Evolutionary conservation across 23 red algal species (phyloP).

Genomic region (Gracilariopsis chorda): DNA sequence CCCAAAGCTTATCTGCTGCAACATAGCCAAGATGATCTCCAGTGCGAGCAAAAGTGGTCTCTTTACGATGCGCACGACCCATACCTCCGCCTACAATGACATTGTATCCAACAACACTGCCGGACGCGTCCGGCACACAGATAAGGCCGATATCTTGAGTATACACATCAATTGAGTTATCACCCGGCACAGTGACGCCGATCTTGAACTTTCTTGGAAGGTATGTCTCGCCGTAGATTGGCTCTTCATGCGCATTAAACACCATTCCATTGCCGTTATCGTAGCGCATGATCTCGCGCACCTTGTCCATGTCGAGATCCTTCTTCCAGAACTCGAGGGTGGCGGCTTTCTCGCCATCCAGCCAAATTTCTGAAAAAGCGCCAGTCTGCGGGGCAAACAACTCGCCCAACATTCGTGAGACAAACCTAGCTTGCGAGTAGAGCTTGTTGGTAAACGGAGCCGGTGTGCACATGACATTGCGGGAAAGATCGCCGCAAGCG

Average conservation of each 20-base stretch:
- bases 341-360: conserved; percentile 98
- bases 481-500: conserved; percentile 92
- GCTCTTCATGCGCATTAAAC: conserved; percentile 78
- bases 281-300: conserved; percentile 68
- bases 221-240: conserved; percentile 97
- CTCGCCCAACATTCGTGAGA: conserved; percentile 81
- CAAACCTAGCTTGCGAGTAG: conserved; percentile 74
- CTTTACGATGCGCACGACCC: conserved; percentile 95
- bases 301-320: conserved; percentile 88
- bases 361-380: conserved; percentile 93
- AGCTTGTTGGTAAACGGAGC: conserved; percentile 61
- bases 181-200: conserved; percentile 96
- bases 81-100: conserved; percentile 96
- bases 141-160: conserved; percentile 98
- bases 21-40: conserved; percentile 97
- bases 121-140: conserved; percentile 55
- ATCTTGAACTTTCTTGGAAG: conserved; percentile 99
- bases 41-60: conserved; percentile 87
- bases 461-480: conserved; percentile 92
- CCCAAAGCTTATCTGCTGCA: conserved; percentile 72
- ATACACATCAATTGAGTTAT: conserved; percentile 96
- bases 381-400: conserved; percentile 97
- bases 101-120: conserved; percentile 84
- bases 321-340: conserved; percentile 96
- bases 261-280: conserved; percentile 90